Evolutionary conservation across 495 filamentous ascomycete species (phyloP).

Genomic region (Penicillium flavigenum): DNA sequence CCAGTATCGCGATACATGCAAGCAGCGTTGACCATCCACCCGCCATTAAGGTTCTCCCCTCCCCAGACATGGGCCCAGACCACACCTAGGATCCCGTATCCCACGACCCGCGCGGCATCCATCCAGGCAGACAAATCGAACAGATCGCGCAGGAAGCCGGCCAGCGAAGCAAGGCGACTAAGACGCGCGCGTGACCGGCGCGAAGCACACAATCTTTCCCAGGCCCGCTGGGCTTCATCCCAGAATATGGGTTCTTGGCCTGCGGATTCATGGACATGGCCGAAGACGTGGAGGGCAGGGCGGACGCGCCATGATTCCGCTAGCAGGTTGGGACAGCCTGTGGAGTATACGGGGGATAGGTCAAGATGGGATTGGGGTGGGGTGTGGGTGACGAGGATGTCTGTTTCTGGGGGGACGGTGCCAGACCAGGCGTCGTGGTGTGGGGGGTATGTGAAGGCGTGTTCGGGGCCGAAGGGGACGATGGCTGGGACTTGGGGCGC

Average conservation of each 20-base stretch:
- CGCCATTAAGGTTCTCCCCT: conserved; percentile 53
- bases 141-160: conserved; percentile 53
- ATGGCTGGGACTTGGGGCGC: conserved; percentile 64
- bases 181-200: conserved; percentile 32
- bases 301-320: conserved; percentile 75
- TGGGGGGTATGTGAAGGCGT: conserved; percentile 68
- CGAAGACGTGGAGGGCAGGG: conserved; percentile 82
- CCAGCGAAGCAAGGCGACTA: conserved; percentile 28
- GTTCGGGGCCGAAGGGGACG: conserved; percentile 51
- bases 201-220: conserved; percentile 59
- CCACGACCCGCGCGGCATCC: conserved; percentile 58
- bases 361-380: conserved; percentile 73
- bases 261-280: conserved; percentile 74
- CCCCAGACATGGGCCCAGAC: conserved; percentile 72
- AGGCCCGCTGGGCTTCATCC: conserved; percentile 71
- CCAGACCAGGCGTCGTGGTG: conserved; percentile 60
- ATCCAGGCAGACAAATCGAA: conserved; percentile 57
- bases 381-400: conserved; percentile 85
- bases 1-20: conserved; percentile 68
- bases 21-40: conserved; percentile 74
- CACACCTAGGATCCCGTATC: conserved; percentile 61
- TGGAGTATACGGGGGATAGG: conserved; percentile 50
- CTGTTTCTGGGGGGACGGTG: conserved; percentile 70
- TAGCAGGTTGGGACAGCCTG: conserved; percentile 75
- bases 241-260: conserved; percentile 68